Evolutionary conservation across 1,139 yeast species (phyloP), one percentile per base, ranked within the genome.

Genomic region (Kurtzmaniella quercitrusa): DNA sequence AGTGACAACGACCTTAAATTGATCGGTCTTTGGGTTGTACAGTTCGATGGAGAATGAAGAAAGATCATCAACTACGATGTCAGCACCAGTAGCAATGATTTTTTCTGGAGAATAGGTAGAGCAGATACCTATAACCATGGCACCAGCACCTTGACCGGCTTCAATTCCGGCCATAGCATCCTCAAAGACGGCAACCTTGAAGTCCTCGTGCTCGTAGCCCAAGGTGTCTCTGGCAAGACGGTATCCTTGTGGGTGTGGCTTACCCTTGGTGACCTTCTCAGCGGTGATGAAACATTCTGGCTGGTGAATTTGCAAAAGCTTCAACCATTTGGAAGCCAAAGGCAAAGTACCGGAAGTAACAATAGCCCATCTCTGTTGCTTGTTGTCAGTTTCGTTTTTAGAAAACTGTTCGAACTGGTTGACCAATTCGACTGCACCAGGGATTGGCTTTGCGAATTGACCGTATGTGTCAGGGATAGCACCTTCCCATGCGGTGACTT

Each of bases 161-260:
- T 77, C 70, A 53, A 87, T 82, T 62, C 95, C 95, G 41, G 91
- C 93, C 42, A 93, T 93, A 41, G 95, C 94, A 60, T 86, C 95
- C 68, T 86, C 95, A 58, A 85, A 85, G 21, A 87, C 95, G 40
- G 85, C 79, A 51, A 76, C 83, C 60, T 72, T 73, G 58, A 73
- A 72, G 56, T 51, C 50, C 14, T 56, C 63, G 47, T 65, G 60
- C 50, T 76, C 74, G 61, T 71, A 72, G 37, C 83, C 81, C 55
- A 82, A 70, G 48, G 78, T 68, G 58, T 76, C 65, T 70, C 86
- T 77, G 53, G 86, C 87, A 56, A 69, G 63, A 62, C 75, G 69
- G 75, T 87, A 87, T 44, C 95, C 94, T 70, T 82, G 81, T 21
- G 95, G 95, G 64, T 85, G 77, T 41, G 95, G 95, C 72, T 85